Conservation (phyloP, 176 grass and related monocot genomes). For the Carex pumila region DNA sequence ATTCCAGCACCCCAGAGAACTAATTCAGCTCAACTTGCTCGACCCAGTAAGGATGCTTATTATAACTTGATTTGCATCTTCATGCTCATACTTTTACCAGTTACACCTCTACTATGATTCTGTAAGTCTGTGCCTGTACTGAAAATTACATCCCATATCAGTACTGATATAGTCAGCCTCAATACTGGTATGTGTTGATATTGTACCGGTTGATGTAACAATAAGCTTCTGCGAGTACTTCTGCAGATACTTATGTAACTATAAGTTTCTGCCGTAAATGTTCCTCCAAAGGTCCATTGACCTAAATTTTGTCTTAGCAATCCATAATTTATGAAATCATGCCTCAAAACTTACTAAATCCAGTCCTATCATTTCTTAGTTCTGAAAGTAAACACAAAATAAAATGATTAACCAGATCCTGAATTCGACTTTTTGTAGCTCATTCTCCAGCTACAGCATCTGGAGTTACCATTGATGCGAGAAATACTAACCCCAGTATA, state of each 20-base stretch:
- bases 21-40: slow-evolving; percentile 32
- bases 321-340: not conserved
- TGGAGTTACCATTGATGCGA: not conserved
- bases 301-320: not conserved
- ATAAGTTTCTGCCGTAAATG: not conserved
- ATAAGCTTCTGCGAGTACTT: not conserved
- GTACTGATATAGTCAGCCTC: not conserved
- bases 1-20: slow-evolving; percentile 23
- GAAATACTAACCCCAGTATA: not conserved
- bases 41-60: slow-evolving; percentile 34
- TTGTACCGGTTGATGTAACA: not conserved
- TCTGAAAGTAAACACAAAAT: not conserved
- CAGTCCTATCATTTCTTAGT: not conserved
- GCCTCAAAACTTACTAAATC: not conserved
- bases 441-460: slow-evolving; percentile 9
- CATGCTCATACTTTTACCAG: not conserved
- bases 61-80: not conserved
- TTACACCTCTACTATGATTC: not conserved
- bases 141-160: not conserved
- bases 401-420: not conserved
- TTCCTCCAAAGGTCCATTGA: not conserved
- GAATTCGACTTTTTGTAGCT: not conserved
- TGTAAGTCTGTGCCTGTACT: not conserved
- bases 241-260: not conserved
- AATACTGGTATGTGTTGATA: not conserved